Evolutionary conservation across 2,329 filamentous ascomycete genomes (phyloP).

Genomic region (Aspergillus novoparasiticus): DNA sequence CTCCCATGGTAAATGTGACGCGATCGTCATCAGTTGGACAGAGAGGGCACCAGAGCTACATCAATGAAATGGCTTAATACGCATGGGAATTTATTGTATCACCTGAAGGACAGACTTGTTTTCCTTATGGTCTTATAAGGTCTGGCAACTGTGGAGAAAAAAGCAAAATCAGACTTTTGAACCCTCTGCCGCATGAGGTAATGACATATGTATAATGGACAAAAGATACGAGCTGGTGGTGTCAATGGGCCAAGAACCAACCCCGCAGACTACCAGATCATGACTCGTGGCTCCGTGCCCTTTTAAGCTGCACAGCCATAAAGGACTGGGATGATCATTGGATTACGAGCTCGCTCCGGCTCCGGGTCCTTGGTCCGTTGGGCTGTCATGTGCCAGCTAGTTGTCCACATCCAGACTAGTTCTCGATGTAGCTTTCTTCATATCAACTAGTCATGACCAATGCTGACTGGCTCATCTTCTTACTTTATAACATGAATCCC

Average conservation of each 20-base stretch:
- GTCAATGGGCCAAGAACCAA: neutral
- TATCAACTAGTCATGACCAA: no score
- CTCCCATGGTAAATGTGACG: constrained; percentile 4
- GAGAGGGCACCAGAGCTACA: neutral
- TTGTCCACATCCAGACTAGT: no score
- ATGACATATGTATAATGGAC: neutral
- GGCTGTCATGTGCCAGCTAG: neutral
- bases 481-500: no score
- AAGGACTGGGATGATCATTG: neutral
- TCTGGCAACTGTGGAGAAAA: neutral
- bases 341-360: neutral
- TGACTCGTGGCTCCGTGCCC: neutral
- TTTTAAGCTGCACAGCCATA: neutral
- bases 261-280: neutral
- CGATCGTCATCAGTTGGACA: neutral
- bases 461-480: no score
- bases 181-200: neutral
- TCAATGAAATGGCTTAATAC: constrained; percentile 2
- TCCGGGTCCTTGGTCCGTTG: neutral
- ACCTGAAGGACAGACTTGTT: neutral
- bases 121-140: neutral
- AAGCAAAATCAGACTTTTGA: neutral
- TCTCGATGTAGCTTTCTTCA: no score
- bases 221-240: neutral
- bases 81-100: neutral